Conservation (phyloP, 2,329 filamentous ascomycete genomes). For the Dendryphion nanum region DNA sequence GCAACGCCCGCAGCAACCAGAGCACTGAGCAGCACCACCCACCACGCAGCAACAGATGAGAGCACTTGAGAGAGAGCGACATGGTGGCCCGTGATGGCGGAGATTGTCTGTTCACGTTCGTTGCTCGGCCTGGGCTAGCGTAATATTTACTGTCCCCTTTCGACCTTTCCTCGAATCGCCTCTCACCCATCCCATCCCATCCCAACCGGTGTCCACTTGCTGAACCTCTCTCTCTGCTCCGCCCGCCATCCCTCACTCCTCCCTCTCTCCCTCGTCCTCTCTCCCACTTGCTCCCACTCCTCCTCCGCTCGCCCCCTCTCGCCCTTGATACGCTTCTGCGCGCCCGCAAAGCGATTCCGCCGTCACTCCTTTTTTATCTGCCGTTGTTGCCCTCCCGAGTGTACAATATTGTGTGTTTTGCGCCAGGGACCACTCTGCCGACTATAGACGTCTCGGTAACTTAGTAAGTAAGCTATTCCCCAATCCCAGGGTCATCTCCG, state of each 20-base stretch:
- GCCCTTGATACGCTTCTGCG: slow-evolving; percentile 23
- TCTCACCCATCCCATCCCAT: slow-evolving; percentile 3
- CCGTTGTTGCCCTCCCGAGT: too few relatives aligned
- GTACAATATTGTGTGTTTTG: slow-evolving; percentile 6
- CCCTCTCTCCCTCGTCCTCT: slow-evolving; percentile 14
- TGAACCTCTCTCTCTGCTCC: slow-evolving; percentile 9
- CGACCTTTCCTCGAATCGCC: slow-evolving; percentile 13
- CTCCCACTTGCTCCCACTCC: slow-evolving; percentile 21
- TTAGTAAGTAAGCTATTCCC: neutral
- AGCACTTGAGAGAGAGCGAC: too few relatives aligned
- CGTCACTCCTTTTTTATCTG: slow-evolving; percentile 30
- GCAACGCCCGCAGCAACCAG: too few relatives aligned
- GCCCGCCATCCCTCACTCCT: slow-evolving; percentile 1
- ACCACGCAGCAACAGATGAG: too few relatives aligned
- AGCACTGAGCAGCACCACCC: too few relatives aligned
- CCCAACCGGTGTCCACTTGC: neutral
- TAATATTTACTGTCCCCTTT: slow-evolving; percentile 31
- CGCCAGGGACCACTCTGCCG: slow-evolving; percentile 1
- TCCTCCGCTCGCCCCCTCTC: slow-evolving; percentile 15
- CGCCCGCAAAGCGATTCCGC: slow-evolving; percentile 23
- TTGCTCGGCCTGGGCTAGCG: slow-evolving; percentile 28
- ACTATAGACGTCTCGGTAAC: slow-evolving; percentile 28
- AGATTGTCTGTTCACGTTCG: slow-evolving; percentile 26
- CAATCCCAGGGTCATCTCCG: slow-evolving; percentile 18
- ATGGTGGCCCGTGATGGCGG: slow-evolving; percentile 22